Evolutionary conservation across 176 grass and related monocot species (phyloP).

Genomic region (Paspalum notatum): DNA sequence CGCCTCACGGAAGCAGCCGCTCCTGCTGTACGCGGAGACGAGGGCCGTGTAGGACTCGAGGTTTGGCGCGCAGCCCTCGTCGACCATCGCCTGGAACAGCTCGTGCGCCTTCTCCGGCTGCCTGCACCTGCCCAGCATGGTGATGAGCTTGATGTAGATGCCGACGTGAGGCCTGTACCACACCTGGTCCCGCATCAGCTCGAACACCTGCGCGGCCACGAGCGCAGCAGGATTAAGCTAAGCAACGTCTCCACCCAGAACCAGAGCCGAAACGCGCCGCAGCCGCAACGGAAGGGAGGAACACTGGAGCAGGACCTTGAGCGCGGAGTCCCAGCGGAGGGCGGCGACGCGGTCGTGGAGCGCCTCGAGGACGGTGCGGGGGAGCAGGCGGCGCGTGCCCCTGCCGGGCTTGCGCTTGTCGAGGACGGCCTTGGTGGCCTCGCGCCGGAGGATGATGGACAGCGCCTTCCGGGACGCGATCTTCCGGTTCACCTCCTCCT

Average conservation of each 20-base stretch:
- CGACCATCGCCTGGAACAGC: slow-evolving; percentile 83
- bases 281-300: no score
- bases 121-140: slow-evolving; percentile 95
- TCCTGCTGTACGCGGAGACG: slow-evolving; percentile 86
- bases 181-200: slow-evolving; percentile 84
- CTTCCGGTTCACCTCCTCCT: slow-evolving; percentile 83
- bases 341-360: slow-evolving; percentile 80
- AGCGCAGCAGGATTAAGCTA: neutral
- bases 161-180: slow-evolving; percentile 89
- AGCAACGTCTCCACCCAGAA: neutral
- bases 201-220: slow-evolving; percentile 70
- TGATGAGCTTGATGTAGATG: slow-evolving; percentile 93
- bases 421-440: slow-evolving; percentile 87
- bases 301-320: slow-evolving; percentile 60
- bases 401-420: slow-evolving; percentile 76
- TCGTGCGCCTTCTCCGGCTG: slow-evolving; percentile 79
- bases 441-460: slow-evolving; percentile 85
- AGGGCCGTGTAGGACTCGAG: slow-evolving; percentile 83
- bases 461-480: slow-evolving; percentile 88
- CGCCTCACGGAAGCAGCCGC: slow-evolving; percentile 64
- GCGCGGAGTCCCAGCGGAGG: slow-evolving; percentile 86
- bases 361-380: slow-evolving; percentile 87
- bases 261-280: no score
- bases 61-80: slow-evolving; percentile 83
- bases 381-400: slow-evolving; percentile 79